Evolutionary conservation across 1,284 basidiomycete genomes (phyloP).

Genomic region (Cerioporus squamosus): DNA sequence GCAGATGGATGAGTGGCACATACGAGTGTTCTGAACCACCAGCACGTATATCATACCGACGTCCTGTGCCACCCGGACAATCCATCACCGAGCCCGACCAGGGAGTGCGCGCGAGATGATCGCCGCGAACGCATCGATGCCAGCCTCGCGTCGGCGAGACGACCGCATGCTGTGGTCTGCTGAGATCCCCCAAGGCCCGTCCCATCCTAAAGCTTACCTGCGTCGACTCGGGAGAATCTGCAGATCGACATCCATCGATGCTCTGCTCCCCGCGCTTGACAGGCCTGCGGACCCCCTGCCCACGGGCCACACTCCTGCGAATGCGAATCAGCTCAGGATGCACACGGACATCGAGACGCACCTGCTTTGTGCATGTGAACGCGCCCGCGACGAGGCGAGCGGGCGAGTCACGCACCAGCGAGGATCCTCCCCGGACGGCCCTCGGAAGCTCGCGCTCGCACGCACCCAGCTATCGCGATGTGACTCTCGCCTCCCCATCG

Average conservation of each 20-base stretch:
- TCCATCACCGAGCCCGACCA: not conserved
- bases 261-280: constrained; percentile 13
- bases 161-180: constrained; percentile 10
- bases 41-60: not conserved
- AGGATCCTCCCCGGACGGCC: constrained; percentile 10
- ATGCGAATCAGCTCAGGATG: not conserved
- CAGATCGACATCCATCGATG: constrained; percentile 24
- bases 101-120: not conserved
- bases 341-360: not conserved
- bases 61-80: constrained; percentile 1
- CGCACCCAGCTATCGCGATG: not conserved
- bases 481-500: constrained; percentile 4
- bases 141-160: constrained; percentile 3
- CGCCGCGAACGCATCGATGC: constrained; percentile 17
- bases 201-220: constrained; percentile 20
- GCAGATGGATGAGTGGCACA: not conserved
- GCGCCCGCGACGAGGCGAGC: not conserved
- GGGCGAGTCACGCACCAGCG: constrained; percentile 6
- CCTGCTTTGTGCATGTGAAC: not conserved
- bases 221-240: constrained; percentile 15
- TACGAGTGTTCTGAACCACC: not conserved
- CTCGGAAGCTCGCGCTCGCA: constrained; percentile 1
- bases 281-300: not conserved
- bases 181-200: constrained; percentile 3
- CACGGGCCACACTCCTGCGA: not conserved